Base-by-base conservation (phyloP, 2,329 filamentous ascomycete species). In the Nigrospora sphaerica region DNA sequence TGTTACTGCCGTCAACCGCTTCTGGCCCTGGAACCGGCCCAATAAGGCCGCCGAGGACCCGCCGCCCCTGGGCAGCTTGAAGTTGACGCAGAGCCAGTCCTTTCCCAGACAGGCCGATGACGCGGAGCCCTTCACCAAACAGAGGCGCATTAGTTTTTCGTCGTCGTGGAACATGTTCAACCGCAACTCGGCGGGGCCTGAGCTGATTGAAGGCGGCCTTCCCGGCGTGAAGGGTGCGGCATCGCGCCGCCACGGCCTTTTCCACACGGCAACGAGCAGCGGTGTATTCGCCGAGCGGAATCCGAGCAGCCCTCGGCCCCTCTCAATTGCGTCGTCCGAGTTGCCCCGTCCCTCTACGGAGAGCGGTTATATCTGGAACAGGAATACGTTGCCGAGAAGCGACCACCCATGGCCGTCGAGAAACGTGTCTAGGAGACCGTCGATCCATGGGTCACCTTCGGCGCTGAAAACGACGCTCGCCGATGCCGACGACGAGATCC, bases 341-440 rank as follows among this genome's bases (percentile, higher is more conserved):
- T 72, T 91, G 44, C 85, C 87, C 2, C 77, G 88, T 41, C 88
- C 88, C 6, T 91, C 87, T 1, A 86, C 85, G 1, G 88, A 93
- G 51, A 88, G 83, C 51, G 79, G 82, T 41, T 23, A 84, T 19
- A 87, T 90, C 50, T 88, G 86, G 66, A 85, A 83, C 62, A 74
- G 76, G 1, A 71, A 71, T 33, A 83, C 52, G 6, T 56, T 79
- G 48, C 64, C 64, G 41, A 77, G 71, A 46, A 70, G 73, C 32
- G 48, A 32, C 5, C 67, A 67, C 19, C 64, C 68, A 12, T 80
- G 77, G 75, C 56, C 63, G 17, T 80, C 77, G 1, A 73, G 86
- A 35, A 86, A 81, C 56, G 83, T 85, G 9, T 95, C 90, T 32
- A 80, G 91, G 42, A 79, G 91, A 33, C 87, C 88, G 13, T 95